Base-by-base conservation (phyloP, 768 basidiomycete species). In the Phylloporus sp. region DNA sequence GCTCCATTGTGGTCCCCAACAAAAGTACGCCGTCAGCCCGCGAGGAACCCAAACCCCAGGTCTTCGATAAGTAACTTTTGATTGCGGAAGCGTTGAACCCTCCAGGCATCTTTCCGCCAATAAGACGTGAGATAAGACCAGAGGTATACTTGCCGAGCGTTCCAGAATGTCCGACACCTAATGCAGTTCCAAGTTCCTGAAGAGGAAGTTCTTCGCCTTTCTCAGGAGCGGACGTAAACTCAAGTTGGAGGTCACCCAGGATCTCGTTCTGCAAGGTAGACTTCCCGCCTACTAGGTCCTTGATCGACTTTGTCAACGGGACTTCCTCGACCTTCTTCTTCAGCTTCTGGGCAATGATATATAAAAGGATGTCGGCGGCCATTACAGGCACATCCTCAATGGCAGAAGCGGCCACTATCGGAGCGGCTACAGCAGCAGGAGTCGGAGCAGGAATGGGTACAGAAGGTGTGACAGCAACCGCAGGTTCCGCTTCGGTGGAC, bases 261-360 rank as follows among this genome's bases (percentile, higher is more conserved):
- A 99, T 97, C 66, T 99, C 96, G 65, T 99, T 99, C 70, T 98
- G 96, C 49, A 99, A 75, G 1, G 96, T 99, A 15, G 95, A 98
- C 70, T 99, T 99, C 54, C 96, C 96, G 23, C 92, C 92, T 37
- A 96, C 94, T 45, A 99, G 86, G 59, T 99, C 96, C 69, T 99
- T 98, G 75, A 99, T 93, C 1, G 92, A 86, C 69, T 99, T 99
- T 50, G 82, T 78, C 7, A 93, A 72, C 5, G 93, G 90, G 46
- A 98, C 74, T 59, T 98, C 96, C 39, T 84, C 80, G 23, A 93
- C 76, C 45, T 75, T 79, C 77, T 99, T 99, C 84, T 99, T 99
- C 61, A 99, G 72, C 70, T 99, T 99, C 73, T 99, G 96, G 0
- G 96, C 92, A 48, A 99, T 87, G 65, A 98, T 84, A 54, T 82